Conservation (phyloP, 2,329 filamentous ascomycete species). For the Penicillium freii region DNA sequence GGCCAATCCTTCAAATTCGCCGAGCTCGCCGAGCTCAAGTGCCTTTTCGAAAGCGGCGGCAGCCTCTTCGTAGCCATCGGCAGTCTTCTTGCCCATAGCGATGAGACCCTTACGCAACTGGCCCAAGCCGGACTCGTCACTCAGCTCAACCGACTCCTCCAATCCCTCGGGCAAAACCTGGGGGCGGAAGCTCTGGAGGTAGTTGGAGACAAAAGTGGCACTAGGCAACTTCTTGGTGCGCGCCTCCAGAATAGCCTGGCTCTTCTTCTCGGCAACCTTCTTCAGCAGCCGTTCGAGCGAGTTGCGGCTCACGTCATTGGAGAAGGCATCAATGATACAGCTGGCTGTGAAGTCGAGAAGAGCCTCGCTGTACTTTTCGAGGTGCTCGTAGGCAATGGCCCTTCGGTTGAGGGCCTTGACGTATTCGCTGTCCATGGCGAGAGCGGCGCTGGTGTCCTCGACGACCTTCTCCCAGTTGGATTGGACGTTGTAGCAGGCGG, state of each 20-base stretch:
- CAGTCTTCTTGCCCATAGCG: constrained; percentile 80
- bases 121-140: constrained; percentile 75
- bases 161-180: constrained; percentile 76
- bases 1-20: constrained; percentile 80
- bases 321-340: constrained; percentile 98
- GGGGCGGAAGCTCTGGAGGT: constrained; percentile 94
- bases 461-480: constrained; percentile 94
- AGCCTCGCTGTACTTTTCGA: constrained; percentile 86
- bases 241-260: constrained; percentile 76
- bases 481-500: constrained; percentile 93
- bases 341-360: constrained; percentile 97
- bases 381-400: constrained; percentile 93
- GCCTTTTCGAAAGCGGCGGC: constrained; percentile 83
- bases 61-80: constrained; percentile 87
- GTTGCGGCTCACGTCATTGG: constrained; percentile 83
- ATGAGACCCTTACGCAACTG: constrained; percentile 81
- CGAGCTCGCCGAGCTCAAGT: constrained; percentile 75
- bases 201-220: constrained; percentile 96
- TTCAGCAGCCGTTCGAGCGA: constrained; percentile 91
- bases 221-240: constrained; percentile 87
- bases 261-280: constrained; percentile 94
- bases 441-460: constrained; percentile 91
- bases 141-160: constrained; percentile 75
- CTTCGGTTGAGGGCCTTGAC: constrained; percentile 96
- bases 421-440: constrained; percentile 91